phyloP scores from a whole-genome alignment of 106 monocot genomes.

The Phalaenopsis equestris region DNA sequence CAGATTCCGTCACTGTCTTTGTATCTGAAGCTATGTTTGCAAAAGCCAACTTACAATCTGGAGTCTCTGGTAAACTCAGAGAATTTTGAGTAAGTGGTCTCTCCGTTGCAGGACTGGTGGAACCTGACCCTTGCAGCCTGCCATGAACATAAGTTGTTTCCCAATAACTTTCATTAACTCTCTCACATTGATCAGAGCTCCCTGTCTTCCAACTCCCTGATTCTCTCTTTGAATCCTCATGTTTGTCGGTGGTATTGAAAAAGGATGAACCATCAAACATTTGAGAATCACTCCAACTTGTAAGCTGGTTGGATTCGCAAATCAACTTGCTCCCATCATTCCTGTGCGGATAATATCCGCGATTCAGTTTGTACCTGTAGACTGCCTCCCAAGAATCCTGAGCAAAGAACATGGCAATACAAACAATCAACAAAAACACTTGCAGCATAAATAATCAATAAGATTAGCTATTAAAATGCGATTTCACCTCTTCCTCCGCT shows the following conservation, averaged over 20 bases:
- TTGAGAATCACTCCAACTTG: constrained; percentile 47
- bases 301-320: constrained; percentile 36
- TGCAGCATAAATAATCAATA: neutral
- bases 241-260: constrained; percentile 21
- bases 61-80: neutral
- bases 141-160: constrained; percentile 13
- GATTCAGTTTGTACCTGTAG: constrained; percentile 26
- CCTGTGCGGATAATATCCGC: constrained; percentile 8
- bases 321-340: constrained; percentile 24
- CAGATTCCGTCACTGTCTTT: too few species aligned
- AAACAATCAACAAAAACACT: too few species aligned
- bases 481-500: neutral
- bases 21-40: too few species aligned
- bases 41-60: constrained; percentile 12
- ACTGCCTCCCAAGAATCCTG: constrained; percentile 47
- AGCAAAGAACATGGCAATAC: neutral
- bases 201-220: constrained; percentile 7
- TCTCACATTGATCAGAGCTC: too few species aligned
- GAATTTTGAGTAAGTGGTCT: too few species aligned
- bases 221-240: constrained; percentile 33
- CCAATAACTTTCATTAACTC: neutral
- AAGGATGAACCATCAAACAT: constrained; percentile 25
- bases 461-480: neutral
- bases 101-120: too few species aligned
- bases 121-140: constrained; percentile 6